phyloP scores from a whole-genome alignment of 1,139 yeast genomes.

The Fermentozyma sake region DNA sequence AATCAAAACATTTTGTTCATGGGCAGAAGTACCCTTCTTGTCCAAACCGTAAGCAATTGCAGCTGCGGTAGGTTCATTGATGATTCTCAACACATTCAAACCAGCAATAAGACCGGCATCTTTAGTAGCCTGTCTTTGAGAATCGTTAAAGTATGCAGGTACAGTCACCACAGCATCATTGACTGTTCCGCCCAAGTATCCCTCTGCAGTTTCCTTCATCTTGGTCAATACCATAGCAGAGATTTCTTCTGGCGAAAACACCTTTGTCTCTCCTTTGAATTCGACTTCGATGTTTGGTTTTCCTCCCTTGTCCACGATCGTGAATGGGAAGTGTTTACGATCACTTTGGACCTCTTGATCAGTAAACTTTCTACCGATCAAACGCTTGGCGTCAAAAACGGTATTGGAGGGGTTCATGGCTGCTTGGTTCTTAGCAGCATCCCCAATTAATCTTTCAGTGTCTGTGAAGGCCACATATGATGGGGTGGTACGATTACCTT shows the following conservation, averaged over 20 bases:
- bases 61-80: conserved; percentile 51
- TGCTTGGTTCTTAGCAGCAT: conserved; percentile 29
- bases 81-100: conserved; percentile 45
- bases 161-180: conserved; percentile 48
- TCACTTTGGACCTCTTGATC: conserved; percentile 43
- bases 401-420: conserved; percentile 29
- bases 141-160: conserved; percentile 48
- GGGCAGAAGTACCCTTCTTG: conserved; percentile 23
- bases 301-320: conserved; percentile 23
- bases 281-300: conserved; percentile 19
- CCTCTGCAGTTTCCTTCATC: conserved; percentile 49
- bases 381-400: conserved; percentile 26
- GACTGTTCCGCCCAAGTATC: conserved; percentile 37
- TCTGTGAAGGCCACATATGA: conserved; percentile 27
- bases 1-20: conserved; percentile 29
- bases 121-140: conserved; percentile 50
- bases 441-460: conserved; percentile 26
- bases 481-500: conserved; percentile 44
- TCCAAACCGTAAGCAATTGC: conserved; percentile 47
- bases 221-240: conserved; percentile 26
- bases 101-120: conserved; percentile 50
- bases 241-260: conserved; percentile 21
- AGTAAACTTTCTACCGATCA: conserved; percentile 43
- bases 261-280: conserved; percentile 18
- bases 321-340: conserved; percentile 42